These are phyloP conservation scores for Quercus glauca DNA, from an alignment of 306 rosid species.

Conservation along the genomic window DNA sequence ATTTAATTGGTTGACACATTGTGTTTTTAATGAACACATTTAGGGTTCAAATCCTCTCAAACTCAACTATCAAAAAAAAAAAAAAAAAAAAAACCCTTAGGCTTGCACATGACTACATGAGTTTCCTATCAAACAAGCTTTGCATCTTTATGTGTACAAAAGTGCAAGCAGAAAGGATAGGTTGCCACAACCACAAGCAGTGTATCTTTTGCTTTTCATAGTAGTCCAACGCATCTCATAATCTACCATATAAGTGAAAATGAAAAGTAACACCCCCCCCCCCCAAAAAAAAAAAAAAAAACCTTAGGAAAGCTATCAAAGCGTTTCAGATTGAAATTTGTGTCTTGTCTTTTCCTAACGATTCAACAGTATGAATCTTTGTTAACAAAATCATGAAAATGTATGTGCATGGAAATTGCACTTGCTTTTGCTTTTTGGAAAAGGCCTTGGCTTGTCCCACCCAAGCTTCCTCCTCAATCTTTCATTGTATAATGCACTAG, in stretches of 20 bases:
- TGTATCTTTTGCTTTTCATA: too few species aligned
- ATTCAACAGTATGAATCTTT: conserved; percentile 20
- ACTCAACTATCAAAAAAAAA: too few species aligned
- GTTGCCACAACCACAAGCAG: too few species aligned
- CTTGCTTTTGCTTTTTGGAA: conserved; percentile 25
- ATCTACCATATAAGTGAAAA: background rate
- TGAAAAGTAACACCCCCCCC: too few species aligned
- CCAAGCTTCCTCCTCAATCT: conserved; percentile 8
- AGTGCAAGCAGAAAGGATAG: too few species aligned
- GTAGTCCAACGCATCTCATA: background rate
- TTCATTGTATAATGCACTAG: background rate
- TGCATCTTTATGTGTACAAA: too few species aligned
- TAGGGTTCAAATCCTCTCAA: too few species aligned
- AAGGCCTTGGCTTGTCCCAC: conserved; percentile 49
- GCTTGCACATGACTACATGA: too few species aligned
- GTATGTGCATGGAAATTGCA: background rate
- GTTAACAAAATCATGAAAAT: conserved; percentile 11
- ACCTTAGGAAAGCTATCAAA: background rate
- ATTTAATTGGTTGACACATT: too few species aligned
- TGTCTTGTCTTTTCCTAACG: background rate
- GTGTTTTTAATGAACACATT: too few species aligned
- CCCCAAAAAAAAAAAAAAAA: background rate
- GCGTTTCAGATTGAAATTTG: background rate
- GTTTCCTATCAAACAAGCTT: too few species aligned
- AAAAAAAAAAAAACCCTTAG: too few species aligned